Conservation (phyloP, 176 grass and related monocot species). For the Saccharum spontaneum region DNA sequence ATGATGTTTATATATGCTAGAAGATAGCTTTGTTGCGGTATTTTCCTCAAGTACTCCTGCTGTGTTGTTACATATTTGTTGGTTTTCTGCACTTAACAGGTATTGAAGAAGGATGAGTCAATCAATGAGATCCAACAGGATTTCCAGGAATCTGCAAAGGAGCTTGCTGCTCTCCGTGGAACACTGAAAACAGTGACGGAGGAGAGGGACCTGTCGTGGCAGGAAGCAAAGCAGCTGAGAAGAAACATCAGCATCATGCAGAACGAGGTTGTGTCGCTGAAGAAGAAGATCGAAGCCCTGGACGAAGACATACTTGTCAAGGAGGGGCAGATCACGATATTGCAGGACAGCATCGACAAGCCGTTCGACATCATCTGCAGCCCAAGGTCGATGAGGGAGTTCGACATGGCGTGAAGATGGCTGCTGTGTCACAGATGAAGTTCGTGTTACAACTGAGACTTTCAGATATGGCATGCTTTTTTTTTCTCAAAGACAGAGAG, state of each 20-base stretch:
- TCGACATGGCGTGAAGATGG: constrained; percentile 43
- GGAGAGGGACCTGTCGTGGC: constrained; percentile 70
- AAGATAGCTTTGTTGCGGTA: neutral
- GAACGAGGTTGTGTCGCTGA: constrained; percentile 42
- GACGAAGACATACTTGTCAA: constrained; percentile 80
- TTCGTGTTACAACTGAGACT: neutral
- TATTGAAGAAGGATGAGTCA: constrained; percentile 57
- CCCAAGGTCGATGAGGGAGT: constrained; percentile 46
- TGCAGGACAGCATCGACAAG: constrained; percentile 71
- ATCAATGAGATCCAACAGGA: constrained; percentile 70
- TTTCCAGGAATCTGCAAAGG: constrained; percentile 65
- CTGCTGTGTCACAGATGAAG: neutral
- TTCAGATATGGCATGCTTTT: neutral
- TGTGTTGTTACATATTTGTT: constrained; percentile 12
- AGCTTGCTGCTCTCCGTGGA: constrained; percentile 55
- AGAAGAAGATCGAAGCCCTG: constrained; percentile 69
- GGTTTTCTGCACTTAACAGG: constrained; percentile 40
- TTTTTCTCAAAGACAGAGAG: neutral
- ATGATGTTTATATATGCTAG: neutral
- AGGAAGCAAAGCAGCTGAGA: constrained; percentile 56
- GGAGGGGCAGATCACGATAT: constrained; percentile 81
- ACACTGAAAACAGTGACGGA: constrained; percentile 66
- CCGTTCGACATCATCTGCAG: constrained; percentile 60
- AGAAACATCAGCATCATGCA: constrained; percentile 47
- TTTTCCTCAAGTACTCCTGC: neutral